phyloP scores from a whole-genome alignment of 257 asterid species.

The Solanum bulbocastanum region DNA sequence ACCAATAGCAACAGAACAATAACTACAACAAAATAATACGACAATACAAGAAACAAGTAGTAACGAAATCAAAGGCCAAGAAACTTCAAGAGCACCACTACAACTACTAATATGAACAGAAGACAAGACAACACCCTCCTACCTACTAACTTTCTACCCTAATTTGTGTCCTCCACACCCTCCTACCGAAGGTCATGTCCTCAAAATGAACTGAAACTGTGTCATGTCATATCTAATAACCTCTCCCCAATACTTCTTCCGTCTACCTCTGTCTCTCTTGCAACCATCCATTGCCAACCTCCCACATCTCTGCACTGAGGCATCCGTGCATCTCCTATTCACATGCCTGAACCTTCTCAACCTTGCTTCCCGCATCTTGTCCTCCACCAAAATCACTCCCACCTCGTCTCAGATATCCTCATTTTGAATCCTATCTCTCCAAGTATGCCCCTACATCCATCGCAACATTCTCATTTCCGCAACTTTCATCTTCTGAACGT shows the following conservation, averaged over 20 bases:
- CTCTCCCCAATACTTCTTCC: not conserved
- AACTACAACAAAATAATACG: not conserved
- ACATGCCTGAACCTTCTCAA: not conserved
- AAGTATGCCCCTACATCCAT: no score
- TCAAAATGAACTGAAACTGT: not conserved
- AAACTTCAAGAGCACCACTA: not conserved
- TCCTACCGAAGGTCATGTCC: not conserved
- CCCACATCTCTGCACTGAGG: not conserved
- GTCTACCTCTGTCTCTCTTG: not conserved
- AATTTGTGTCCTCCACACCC: not conserved
- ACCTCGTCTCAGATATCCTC: not conserved
- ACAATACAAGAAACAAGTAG: not conserved
- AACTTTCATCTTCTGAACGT: no score
- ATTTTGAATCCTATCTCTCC: not conserved
- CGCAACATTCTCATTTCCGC: no score
- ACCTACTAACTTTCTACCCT: not conserved
- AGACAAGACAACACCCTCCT: not conserved
- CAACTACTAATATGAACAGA: not conserved
- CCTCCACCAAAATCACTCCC: not conserved
- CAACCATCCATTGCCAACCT: not conserved
- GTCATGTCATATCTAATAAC: not conserved
- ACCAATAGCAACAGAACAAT: not conserved
- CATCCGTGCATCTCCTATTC: not conserved
- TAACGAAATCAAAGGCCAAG: not conserved
- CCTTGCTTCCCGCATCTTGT: not conserved